phyloP scores from a whole-genome alignment of 345 rosid genomes.

The Rhodomyrtus tomentosa region DNA sequence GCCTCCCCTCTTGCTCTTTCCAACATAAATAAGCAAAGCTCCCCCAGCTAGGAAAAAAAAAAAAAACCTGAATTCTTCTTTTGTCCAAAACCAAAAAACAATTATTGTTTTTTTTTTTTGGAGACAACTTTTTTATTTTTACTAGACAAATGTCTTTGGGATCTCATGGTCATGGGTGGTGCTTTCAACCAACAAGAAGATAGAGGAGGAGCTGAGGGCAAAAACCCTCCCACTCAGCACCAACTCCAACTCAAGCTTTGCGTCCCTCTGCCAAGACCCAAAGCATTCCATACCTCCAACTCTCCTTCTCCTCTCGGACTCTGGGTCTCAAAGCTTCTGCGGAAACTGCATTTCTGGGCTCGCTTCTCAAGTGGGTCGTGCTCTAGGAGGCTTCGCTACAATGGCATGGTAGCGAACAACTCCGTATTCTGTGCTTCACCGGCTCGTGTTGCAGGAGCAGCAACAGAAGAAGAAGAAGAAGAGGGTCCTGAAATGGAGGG shows the following conservation, averaged over 20 bases:
- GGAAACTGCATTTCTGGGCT: conserved; percentile 17
- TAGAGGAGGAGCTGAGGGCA: conserved; percentile 17
- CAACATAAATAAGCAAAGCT: background rate
- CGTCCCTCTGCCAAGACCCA: conserved; percentile 15
- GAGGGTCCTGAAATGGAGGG: conserved; percentile 26
- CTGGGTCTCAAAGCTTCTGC: conserved; percentile 22
- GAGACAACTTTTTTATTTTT: background rate
- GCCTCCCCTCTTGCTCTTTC: background rate
- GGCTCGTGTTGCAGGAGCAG: conserved; percentile 9
- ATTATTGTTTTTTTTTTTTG: background rate
- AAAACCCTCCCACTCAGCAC: conserved; percentile 5
- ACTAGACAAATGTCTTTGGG: conserved; percentile 8
- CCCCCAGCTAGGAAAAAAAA: background rate
- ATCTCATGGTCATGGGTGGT: conserved; percentile 35
- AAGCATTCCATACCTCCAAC: background rate
- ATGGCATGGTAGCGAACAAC: conserved; percentile 37
- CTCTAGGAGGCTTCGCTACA: conserved; percentile 15
- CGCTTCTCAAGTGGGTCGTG: conserved; percentile 20
- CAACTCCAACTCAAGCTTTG: conserved; percentile 26
- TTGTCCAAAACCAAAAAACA: background rate
- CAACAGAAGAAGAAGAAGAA: conserved; percentile 13
- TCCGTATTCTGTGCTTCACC: conserved; percentile 26
- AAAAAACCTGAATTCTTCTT: background rate
- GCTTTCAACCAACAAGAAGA: conserved; percentile 36
- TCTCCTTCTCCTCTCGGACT: conserved; percentile 11